Base-by-base conservation (phyloP, 2,329 filamentous ascomycete species). In the Talaromyces amestolkiae region DNA sequence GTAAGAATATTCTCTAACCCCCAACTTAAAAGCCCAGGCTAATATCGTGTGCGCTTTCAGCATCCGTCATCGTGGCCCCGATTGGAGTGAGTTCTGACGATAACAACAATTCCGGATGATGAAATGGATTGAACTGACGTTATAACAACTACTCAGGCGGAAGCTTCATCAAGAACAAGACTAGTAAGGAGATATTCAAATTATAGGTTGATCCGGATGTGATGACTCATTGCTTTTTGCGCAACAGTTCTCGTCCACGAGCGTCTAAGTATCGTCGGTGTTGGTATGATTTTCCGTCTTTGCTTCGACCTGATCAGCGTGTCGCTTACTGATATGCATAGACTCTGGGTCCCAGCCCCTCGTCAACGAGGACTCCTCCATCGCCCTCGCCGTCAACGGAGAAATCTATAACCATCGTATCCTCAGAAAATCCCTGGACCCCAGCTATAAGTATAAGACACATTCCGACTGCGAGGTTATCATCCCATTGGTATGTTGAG, bases 401-500 rank as follows among this genome's bases (percentile, higher is more conserved):
- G 95, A 99, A 80, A 99, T 99, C 78, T 99, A 99, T 86, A 99
- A 99, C 88, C 95, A 99, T 83, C 91, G 94, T 77, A 87, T 97
- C 75, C 85, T 99, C 75, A 90, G 95, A 77, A 98, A 97, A 83
- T 84, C 84, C 73, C 84, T 97, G 73, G 92, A 92, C 81, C 87
- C 84, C 67, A 86, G 89, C 43, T 97, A 97, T 81, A 89, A 93
- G 80, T 99, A 98, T 89, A 97, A 97, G 89, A 99, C 95, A 70
- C 91, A 95, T 76, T 98, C 94, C 43, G 95, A 99, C 77, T 99
- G 95, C 81, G 95, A 99, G 81, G 94, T 99, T 77, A 96, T 99
- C 80, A 97, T 99, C 76, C 95, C 96, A 71, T 80, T 99, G 85
- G 92, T 96, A 86, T 77, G 88, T 80, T 9, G 27, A 31, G 22